Evolutionary conservation across 208 protist genomes (phyloP).

Genomic region (Leishmania tropica): DNA sequence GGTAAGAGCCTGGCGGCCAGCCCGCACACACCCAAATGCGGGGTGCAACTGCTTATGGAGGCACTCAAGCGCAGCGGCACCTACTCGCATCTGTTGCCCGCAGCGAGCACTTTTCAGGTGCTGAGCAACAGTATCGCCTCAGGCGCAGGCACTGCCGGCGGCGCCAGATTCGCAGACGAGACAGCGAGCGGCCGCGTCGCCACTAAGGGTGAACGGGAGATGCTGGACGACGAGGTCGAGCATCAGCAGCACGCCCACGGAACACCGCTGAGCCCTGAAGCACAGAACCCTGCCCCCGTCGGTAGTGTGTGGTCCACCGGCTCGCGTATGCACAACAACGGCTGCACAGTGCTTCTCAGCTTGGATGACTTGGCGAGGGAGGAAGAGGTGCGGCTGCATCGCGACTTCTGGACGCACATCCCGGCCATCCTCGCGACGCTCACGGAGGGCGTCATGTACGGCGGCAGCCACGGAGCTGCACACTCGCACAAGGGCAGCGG

Average conservation of each 20-base stretch:
- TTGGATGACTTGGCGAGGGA: slow-evolving; percentile 22
- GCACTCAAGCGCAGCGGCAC: slow-evolving; percentile 26
- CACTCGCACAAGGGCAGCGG: background rate
- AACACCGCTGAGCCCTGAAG: background rate
- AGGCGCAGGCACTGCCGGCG: background rate
- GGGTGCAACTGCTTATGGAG: slow-evolving; percentile 26
- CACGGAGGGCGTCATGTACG: slow-evolving; percentile 38
- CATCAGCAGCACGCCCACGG: slow-evolving; percentile 2
- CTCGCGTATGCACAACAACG: background rate
- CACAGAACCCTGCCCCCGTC: background rate
- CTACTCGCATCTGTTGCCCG: slow-evolving; percentile 21
- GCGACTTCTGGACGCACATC: slow-evolving; percentile 49
- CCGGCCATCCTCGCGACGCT: slow-evolving; percentile 36
- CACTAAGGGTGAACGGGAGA: background rate
- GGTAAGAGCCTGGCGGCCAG: background rate
- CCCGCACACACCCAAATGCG: slow-evolving; percentile 12
- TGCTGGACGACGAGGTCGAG: background rate
- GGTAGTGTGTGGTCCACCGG: background rate
- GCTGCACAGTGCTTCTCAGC: slow-evolving; percentile 3
- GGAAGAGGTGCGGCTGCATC: slow-evolving; percentile 35
- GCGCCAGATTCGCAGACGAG: background rate
- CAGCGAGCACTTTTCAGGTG: background rate
- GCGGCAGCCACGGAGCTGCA: background rate
- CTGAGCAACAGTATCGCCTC: background rate
- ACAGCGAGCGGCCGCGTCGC: background rate